Evolutionary conservation across 2,329 filamentous ascomycete species (phyloP).

Genomic region (Trematosphaeria pertusa): DNA sequence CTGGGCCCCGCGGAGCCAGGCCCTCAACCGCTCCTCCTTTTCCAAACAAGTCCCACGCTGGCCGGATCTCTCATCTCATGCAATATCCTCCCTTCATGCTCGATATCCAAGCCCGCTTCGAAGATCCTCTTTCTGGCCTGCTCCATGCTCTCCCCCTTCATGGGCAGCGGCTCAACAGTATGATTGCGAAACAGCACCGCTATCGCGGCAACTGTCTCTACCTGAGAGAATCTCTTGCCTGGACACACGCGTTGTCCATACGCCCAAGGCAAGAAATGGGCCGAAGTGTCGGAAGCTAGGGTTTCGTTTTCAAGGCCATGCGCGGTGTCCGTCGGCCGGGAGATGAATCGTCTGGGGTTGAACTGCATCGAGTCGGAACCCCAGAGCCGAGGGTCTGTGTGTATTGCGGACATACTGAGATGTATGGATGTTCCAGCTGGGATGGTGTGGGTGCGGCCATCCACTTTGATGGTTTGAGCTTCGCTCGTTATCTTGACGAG

Average conservation of each 20-base stretch:
- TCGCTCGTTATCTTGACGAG: slow-evolving; percentile 11
- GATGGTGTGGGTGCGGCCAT: slow-evolving; percentile 5
- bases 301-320: slow-evolving; percentile 13
- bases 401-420: slow-evolving; percentile 30
- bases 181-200: slow-evolving; percentile 22
- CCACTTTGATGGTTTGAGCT: slow-evolving; percentile 7
- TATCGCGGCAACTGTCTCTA: slow-evolving; percentile 26
- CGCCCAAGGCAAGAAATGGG: slow-evolving; percentile 23
- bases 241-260: slow-evolving; percentile 26
- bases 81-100: slow-evolving; percentile 17
- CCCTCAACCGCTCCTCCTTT: too few relatives aligned
- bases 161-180: slow-evolving; percentile 12
- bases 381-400: slow-evolving; percentile 41
- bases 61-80: slow-evolving; percentile 18
- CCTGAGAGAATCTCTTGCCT: slow-evolving; percentile 28
- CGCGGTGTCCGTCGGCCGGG: not conserved
- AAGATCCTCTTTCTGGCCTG: slow-evolving; percentile 14
- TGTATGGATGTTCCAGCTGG: slow-evolving; percentile 9
- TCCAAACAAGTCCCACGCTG: slow-evolving; percentile 10
- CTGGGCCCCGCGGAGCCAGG: too few relatives aligned
- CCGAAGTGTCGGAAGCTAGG: slow-evolving; percentile 14
- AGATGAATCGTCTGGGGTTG: slow-evolving; percentile 41
- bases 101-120: slow-evolving; percentile 9
- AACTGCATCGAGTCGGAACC: slow-evolving; percentile 33
- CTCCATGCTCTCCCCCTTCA: slow-evolving; percentile 15